Base-by-base conservation (phyloP, 2,329 filamentous ascomycete species). In the Teratosphaeria pseudoeucalypti region DNA sequence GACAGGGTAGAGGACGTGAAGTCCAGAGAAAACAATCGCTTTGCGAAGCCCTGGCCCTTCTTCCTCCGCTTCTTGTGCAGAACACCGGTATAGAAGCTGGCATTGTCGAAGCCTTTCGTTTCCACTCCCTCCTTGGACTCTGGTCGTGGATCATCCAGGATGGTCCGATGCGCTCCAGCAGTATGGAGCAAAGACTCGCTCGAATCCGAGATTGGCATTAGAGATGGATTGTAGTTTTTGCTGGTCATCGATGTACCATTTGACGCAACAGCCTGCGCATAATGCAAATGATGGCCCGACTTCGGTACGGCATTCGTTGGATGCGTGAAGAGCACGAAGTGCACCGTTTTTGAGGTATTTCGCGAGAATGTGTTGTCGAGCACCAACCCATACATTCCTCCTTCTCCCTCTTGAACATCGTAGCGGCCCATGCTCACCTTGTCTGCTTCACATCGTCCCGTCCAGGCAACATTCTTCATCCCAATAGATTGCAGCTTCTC, bases 281-380 rank as follows among this genome's bases (percentile, higher is more conserved):
- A 79, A 64, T 81, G 86, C 62, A 90, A 79, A 69, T 90, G 83
- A 64, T 87, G 85, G 3, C 85, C 85, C 16, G 85, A 85, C 69
- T 90, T 89, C 1, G 90, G 90, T 37, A 89, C 84, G 6, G 85
- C 82, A 66, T 86, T 88, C 39, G 90, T 92, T 10, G 92, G 92
- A 70, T 97, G 96, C 47, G 91, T 97, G 72, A 97, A 82, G 57
- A 99, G 84, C 39, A 96, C 92, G 70, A 99, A 90, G 7, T 92
- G 97, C 23, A 91, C 91, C 34, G 88, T 96, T 77, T 99, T 99
- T 57, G 92, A 94, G 52, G 89, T 87, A 73, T 87, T 89, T 77
- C 96, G 97, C 61, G 92, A 96, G 73, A 99, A 99, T 32, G 94
- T 99, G 71, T 99, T 99, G 82, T 99, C 94, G 71, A 99, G 96